Evolutionary conservation across 805 yeast species (phyloP), one percentile per base, ranked within the genome.

Genomic region (Saccharomycopsis sp.): DNA sequence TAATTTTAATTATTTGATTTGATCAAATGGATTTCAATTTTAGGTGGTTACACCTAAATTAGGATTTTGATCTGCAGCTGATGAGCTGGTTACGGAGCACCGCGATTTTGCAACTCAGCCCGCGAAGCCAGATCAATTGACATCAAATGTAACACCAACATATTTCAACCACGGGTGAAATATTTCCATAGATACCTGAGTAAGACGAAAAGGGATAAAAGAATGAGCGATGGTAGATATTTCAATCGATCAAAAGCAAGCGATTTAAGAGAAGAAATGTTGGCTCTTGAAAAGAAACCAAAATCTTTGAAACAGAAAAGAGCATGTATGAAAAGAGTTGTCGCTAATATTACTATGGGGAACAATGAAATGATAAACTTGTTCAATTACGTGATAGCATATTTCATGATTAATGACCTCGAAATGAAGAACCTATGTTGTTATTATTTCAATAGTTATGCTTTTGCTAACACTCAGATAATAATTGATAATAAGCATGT

Each of bases 291-390:
- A 9, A 31, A 31, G 11, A 31, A 9, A 29, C 14, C 22, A n/a
- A 45, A 47, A 19, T 17, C n/a, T 17, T 58, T 54, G 2, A 45
- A 62, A n/a, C 66, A 61, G 51, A 59, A 59, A 38, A 76, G 72
- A 53, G 63, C 66, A 8, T 71, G 79, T 1, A 59, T 90, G 56
- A 81, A 80, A 59, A 84, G 83, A 56, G 73, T 87, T 22, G 70
- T 89, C 5, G 90, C 95, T 35, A 89, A 88, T 61, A 72, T 87
- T 61, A 81, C 94, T 4, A 70, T 87, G 62, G 87, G 88, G 40
- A 86, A 85, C 59, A 72, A 72, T 45, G 96, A 90, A 57, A 76
- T 88, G 75, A 68, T 77, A 8, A 59, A 64, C 16, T 59, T 90
- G 44, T 74, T 81, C 56, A 79, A 80, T 1, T 94, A 85, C 41